Base-by-base conservation (phyloP, 139 green algal genomes). In the Medakamo hakoo region DNA sequence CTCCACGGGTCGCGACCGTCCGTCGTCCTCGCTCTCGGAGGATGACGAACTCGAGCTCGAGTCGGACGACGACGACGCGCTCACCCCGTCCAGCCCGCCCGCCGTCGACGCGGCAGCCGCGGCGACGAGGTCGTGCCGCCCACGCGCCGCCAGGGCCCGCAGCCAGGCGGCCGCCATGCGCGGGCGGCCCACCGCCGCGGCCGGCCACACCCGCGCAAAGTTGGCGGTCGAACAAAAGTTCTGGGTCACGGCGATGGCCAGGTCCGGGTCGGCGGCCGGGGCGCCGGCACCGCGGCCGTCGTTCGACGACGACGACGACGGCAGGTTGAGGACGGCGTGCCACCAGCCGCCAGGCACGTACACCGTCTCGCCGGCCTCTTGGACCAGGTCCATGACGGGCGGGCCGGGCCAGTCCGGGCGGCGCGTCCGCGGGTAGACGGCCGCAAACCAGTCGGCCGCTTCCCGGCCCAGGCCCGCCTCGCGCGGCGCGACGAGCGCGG, bases 281-380 rank as follows among this genome's bases (percentile, higher is more conserved):
- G n/a, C n/a, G n/a, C n/a, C n/a, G n/a, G n/a, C n/a, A n/a, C n/a
- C n/a, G n/a, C n/a, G n/a, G n/a, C n/a, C n/a, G n/a, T n/a, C n/a
- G n/a, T n/a, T n/a, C n/a, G n/a, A n/a, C n/a, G n/a, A n/a, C n/a
- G n/a, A n/a, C n/a, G n/a, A n/a, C n/a, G n/a, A n/a, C n/a, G n/a
- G n/a, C 27, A 93, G 69, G 63, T 93, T 93, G 1, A 93, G 67
- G 25, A 86, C 86, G 9, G 73, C 74, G 68, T 92, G 86, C 82
- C 79, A 89, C 84, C 86, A 92, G 26, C 84, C 80, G 22, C 70
- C 71, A 0, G 84, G 84, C 64, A 92, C 84, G 69, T 76, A 89
- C 48, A 92, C 71, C 9, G 79, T 88, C 62, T 89, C 82, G 16
- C 85, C 85, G 2, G 24, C 24, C 1, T 63, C 59, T 58, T 92